These are phyloP conservation scores for Yarrowia sp. DNA, from an alignment of 805 yeast species.

Conservation along the genomic window DNA sequence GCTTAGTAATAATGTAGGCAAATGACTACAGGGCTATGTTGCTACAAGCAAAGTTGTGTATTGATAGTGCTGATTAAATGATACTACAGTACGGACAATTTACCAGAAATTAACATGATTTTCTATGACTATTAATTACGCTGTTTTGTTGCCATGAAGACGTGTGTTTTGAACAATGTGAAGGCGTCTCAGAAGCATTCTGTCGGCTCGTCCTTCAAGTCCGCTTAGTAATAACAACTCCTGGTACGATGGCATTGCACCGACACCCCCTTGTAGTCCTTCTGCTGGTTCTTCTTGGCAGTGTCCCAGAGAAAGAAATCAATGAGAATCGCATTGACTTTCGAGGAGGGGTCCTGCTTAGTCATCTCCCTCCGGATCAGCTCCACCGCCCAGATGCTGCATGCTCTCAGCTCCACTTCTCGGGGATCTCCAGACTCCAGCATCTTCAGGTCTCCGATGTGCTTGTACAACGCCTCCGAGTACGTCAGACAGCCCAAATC, in stretches of 20 bases:
- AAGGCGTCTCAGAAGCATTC: too few species aligned
- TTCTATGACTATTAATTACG: too few species aligned
- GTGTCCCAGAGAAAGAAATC: slow-evolving; percentile 57
- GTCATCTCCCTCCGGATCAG: slow-evolving; percentile 46
- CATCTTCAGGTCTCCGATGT: slow-evolving; percentile 43
- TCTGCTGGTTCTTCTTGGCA: slow-evolving; percentile 52
- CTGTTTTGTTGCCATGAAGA: too few species aligned
- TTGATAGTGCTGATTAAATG: too few species aligned
- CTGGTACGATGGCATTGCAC: slow-evolving; percentile 53
- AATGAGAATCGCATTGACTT: slow-evolving; percentile 51
- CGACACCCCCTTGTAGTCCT: slow-evolving; percentile 37
- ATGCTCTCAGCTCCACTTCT: slow-evolving; percentile 55
- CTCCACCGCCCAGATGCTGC: slow-evolving; percentile 55
- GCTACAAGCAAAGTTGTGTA: too few species aligned
- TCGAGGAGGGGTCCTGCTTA: slow-evolving; percentile 41
- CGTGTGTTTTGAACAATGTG: too few species aligned
- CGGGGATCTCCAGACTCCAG: slow-evolving; percentile 48
- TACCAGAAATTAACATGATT: too few species aligned
- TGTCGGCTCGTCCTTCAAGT: background rate
- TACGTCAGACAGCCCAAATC: slow-evolving; percentile 51
- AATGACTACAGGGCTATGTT: too few species aligned
- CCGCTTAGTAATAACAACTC: slow-evolving; percentile 49
- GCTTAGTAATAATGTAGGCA: too few species aligned
- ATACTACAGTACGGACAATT: too few species aligned
- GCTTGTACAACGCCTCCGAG: slow-evolving; percentile 45